Base-by-base conservation (phyloP, 768 basidiomycete species). In the Kwoniella europaea region DNA sequence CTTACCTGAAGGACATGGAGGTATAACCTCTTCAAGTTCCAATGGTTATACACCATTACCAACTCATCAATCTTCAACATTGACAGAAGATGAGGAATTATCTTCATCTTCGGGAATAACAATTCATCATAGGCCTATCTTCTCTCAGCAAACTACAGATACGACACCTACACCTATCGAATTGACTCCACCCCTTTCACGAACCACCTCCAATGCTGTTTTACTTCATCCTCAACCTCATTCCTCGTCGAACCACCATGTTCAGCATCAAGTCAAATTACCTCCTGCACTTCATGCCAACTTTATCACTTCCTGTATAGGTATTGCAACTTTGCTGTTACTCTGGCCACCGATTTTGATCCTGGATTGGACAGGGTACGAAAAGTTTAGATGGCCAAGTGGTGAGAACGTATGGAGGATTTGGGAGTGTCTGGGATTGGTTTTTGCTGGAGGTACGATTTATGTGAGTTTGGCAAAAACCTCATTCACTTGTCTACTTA, bases 231-330 rank as follows among this genome's bases (percentile, higher is more conserved):
- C 63, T 29, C 16, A 59, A 24, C 22, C 44, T 9, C 72, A 29
- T 35, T 55, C 63, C 44, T 9, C 52, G 22, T 10, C n/a, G n/a
- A 6, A 44, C n/a, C 57, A 62, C 42, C 16, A 24, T 5, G 18
- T 22, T 29, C 46, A 18, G 27, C 44, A 35, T 41, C 67, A n/a
- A 22, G 86, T 88, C 71, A 87, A 88, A 2, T 89, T 91, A 0
- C 92, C 93, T 4, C 92, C 94, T 72, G 93, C 92, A 22, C 86
- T 97, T 18, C 88, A 94, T 83, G 87, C 95, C 41, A 96, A 95
- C 78, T 83, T 93, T 65, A 77, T 96, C 58, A 94, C 92, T 2
- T 89, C 90, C 27, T 84, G 87, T 61, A 90, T 96, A n/a, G 95
- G 95, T 7, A 72, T 93, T 10, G 87, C 87, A 65, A 98, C 94